Conservation (phyloP, 2,329 filamentous ascomycete species). For the Podosphaera fusca region DNA sequence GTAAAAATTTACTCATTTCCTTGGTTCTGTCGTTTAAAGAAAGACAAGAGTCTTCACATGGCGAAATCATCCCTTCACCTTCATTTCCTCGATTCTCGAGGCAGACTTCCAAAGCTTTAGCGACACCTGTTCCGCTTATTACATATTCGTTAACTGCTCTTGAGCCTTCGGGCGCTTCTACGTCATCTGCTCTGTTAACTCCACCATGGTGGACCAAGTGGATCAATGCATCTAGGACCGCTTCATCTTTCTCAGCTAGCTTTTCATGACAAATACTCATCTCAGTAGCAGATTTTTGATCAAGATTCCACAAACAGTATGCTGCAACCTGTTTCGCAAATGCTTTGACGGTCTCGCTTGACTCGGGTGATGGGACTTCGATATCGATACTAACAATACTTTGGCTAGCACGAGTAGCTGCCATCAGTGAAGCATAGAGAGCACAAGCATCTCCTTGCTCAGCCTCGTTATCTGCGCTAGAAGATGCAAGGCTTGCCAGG, state of each 20-base stretch:
- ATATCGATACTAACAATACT: conserved; percentile 79
- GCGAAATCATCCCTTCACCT: conserved; percentile 20
- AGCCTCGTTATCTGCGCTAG: conserved; percentile 48
- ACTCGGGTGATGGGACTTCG: conserved; percentile 58
- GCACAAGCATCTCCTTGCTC: conserved; percentile 84
- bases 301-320: conserved; percentile 81
- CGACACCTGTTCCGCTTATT: conserved; percentile 82
- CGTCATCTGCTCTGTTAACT: conserved; percentile 22
- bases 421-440: conserved; percentile 74
- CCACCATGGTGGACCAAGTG: conserved; percentile 55
- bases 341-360: conserved; percentile 78
- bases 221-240: conserved; percentile 62
- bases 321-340: conserved; percentile 86
- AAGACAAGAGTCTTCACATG: conserved; percentile 22
- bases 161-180: conserved; percentile 35
- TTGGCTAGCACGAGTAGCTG: conserved; percentile 61
- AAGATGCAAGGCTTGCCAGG: conserved; percentile 38
- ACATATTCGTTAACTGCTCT: conserved; percentile 87
- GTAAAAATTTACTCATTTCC: conserved; percentile 78
- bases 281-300: conserved; percentile 47
- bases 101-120: conserved; percentile 80
- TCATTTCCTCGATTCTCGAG: conserved; percentile 57
- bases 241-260: conserved; percentile 25
- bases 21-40: conserved; percentile 42
- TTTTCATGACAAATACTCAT: conserved; percentile 17